Conservation (phyloP, 2,329 filamentous ascomycete species). For the Coniochaeta sp. region DNA sequence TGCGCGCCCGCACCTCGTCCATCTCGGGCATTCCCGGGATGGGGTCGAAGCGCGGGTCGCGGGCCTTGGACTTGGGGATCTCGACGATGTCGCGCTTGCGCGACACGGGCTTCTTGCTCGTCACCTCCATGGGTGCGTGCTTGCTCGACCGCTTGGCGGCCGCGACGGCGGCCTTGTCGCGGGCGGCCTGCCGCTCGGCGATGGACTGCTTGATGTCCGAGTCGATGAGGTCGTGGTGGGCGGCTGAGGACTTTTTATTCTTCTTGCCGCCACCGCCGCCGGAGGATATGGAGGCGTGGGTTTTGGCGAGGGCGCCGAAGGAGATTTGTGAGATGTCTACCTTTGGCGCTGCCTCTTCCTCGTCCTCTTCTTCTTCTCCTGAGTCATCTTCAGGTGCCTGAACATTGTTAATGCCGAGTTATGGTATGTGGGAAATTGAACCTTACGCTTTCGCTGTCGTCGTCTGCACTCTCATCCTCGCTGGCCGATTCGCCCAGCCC, state of each 20-base stretch:
- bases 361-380: conserved; percentile 26
- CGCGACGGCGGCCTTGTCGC: conserved; percentile 23
- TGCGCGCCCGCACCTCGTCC: conserved; percentile 54
- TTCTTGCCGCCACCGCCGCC: too few relatives aligned
- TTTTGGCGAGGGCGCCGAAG: conserved; percentile 85
- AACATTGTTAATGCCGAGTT: background rate
- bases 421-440: background rate
- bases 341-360: too few relatives aligned
- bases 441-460: background rate
- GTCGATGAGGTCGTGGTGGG: conserved; percentile 32
- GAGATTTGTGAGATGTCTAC: conserved; percentile 58
- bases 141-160: conserved; percentile 55
- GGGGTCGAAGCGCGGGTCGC: conserved; percentile 86
- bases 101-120: conserved; percentile 76
- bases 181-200: conserved; percentile 14
- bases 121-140: conserved; percentile 78
- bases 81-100: conserved; percentile 68
- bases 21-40: conserved; percentile 33
- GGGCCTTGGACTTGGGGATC: conserved; percentile 49
- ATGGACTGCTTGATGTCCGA: background rate
- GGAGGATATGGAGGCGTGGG: conserved; percentile 60
- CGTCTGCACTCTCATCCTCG: background rate
- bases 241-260: conserved; percentile 23
- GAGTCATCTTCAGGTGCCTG: conserved; percentile 24
- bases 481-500: background rate